Evolutionary conservation across 139 green algal species (phyloP).

Genomic region (Pleodorina starrii): DNA sequence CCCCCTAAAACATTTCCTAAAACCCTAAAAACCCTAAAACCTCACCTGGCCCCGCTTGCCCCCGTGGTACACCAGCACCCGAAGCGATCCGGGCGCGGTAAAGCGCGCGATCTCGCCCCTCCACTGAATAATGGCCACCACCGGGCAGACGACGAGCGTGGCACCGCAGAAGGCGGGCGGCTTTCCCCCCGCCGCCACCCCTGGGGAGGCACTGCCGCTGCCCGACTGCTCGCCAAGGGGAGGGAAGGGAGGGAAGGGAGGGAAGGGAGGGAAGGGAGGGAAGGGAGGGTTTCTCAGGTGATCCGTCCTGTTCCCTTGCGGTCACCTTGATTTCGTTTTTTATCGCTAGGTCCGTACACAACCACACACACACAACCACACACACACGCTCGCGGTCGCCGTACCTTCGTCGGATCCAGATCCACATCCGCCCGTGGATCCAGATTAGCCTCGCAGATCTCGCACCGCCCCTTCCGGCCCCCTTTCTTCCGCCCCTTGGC

Average conservation of each 20-base stretch:
- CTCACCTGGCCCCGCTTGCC: conserved; percentile 47
- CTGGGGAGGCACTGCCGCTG: too few relatives aligned
- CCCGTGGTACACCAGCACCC: conserved; percentile 92
- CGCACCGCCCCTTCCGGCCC: background rate
- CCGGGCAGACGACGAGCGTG: conserved; percentile 95
- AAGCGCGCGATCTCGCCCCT: conserved; percentile 90
- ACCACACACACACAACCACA: too few relatives aligned
- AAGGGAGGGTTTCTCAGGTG: background rate
- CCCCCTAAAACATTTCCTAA: too few relatives aligned
- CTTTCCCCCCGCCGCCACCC: too few relatives aligned
- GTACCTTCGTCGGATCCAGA: conserved; percentile 6
- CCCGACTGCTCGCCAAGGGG: too few relatives aligned
- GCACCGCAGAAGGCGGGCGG: conserved; percentile 72
- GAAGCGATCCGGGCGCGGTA: conserved; percentile 74
- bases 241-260: too few relatives aligned
- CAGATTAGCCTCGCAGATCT: conserved; percentile 43
- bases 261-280: too few relatives aligned
- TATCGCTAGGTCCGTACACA: too few relatives aligned
- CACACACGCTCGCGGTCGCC: too few relatives aligned
- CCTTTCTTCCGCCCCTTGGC: background rate
- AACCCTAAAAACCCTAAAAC: too few relatives aligned
- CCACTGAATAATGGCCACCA: conserved; percentile 97
- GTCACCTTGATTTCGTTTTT: too few relatives aligned
- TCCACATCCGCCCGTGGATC: conserved; percentile 17
- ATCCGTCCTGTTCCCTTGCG: too few relatives aligned